Evolutionary conservation across 805 yeast genomes (phyloP).

Genomic region (Metschnikowia reukaufii): DNA sequence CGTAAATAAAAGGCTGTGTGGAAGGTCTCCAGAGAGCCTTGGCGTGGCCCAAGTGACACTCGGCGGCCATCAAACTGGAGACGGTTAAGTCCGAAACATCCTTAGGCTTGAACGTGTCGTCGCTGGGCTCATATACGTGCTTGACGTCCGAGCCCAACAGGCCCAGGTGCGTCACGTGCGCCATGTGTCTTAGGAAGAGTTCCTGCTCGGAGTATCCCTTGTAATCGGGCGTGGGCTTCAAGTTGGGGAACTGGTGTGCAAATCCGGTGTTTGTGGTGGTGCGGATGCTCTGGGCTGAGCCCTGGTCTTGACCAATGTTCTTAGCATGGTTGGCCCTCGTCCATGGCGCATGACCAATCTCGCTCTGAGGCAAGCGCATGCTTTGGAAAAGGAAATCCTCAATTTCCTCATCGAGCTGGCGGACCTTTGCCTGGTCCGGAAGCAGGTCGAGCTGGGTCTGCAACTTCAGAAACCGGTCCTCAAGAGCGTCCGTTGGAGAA

Average conservation of each 20-base stretch:
- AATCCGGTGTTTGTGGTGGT: conserved; percentile 35
- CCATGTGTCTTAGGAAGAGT: conserved; percentile 68
- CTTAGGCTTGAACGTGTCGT: conserved; percentile 61
- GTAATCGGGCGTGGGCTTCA: conserved; percentile 57
- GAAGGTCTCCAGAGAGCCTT: conserved; percentile 72
- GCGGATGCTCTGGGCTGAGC: conserved; percentile 22
- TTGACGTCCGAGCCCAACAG: conserved; percentile 63
- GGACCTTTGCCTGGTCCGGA: conserved; percentile 31
- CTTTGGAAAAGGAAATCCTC: conserved; percentile 37
- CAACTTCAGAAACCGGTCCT: conserved; percentile 30
- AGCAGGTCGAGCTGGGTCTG: conserved; percentile 30
- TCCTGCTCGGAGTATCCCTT: conserved; percentile 78
- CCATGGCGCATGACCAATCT: conserved; percentile 38
- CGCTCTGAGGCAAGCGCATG: conserved; percentile 34
- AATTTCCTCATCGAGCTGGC: conserved; percentile 41
- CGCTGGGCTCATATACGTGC: conserved; percentile 68
- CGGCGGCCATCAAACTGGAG: conserved; percentile 79
- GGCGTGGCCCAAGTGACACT: conserved; percentile 95
- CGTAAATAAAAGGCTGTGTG: conserved; percentile 84
- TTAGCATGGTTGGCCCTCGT: conserved; percentile 9
- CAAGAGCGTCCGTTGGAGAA: conserved; percentile 33
- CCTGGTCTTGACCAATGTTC: conserved; percentile 12
- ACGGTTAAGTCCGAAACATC: conserved; percentile 58
- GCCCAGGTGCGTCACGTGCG: conserved; percentile 55
- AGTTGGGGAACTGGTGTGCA: conserved; percentile 52